phyloP scores from a whole-genome alignment of 2,329 filamentous ascomycete species.

The Xylariaceae sp. region DNA sequence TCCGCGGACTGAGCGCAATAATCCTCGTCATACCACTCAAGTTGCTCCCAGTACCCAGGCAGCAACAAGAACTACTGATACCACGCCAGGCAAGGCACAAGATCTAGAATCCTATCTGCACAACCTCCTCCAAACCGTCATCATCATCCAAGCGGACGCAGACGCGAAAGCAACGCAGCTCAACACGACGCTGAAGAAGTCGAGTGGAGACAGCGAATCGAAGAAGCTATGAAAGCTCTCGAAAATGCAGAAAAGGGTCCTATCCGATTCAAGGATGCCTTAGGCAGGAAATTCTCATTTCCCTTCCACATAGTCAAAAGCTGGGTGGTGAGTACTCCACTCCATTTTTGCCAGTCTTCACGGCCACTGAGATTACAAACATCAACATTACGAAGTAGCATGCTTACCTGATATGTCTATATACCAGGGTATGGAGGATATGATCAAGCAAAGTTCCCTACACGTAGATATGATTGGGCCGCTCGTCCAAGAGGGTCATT shows the following conservation, averaged over 20 bases:
- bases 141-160: constrained; percentile 1
- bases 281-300: constrained; percentile 1
- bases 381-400: no score
- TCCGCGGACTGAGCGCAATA: no score
- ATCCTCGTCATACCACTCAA: no score
- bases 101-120: not conserved
- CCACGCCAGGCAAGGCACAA: not conserved
- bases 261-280: constrained; percentile 1
- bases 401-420: no score
- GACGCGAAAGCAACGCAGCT: not conserved
- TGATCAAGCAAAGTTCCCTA: constrained; percentile 5
- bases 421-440: constrained; percentile 1
- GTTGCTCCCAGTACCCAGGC: not conserved
- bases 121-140: not conserved
- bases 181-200: not conserved
- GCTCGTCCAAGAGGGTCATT: constrained; percentile 3
- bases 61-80: not conserved
- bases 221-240: not conserved
- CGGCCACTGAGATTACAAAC: no score
- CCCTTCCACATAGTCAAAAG: not conserved
- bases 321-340: not conserved
- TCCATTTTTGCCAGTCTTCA: no score
- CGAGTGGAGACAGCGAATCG: not conserved
- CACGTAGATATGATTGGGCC: constrained; percentile 2
- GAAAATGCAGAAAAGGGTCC: not conserved